A percentile compares a stretch with the other conserved stretches of the same genome.
phyloP scores from a whole-genome alignment of 2,329 filamentous ascomycete species.

The Rutstroemia sydowiana region DNA sequence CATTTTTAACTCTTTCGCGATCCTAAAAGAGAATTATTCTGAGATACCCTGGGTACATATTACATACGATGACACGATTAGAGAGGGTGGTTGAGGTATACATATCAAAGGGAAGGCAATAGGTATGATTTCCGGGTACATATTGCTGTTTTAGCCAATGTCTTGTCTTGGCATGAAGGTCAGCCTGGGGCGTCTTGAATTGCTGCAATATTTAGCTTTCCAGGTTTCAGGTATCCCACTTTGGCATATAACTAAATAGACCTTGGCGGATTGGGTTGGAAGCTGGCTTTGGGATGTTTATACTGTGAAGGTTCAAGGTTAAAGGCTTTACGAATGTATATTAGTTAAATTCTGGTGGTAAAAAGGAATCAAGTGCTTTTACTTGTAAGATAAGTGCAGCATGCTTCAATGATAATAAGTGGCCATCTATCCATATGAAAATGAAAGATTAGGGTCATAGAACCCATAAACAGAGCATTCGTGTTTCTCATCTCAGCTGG shows the following conservation, averaged over 20 bases:
- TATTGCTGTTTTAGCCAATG: slow-evolving; percentile 3
- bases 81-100: slow-evolving; percentile 6
- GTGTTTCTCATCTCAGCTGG: background rate
- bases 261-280: background rate
- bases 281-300: background rate
- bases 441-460: background rate
- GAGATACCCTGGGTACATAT: slow-evolving; percentile 10
- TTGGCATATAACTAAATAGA: slow-evolving; percentile 6
- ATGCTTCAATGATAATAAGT: background rate
- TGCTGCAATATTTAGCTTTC: slow-evolving; percentile 9
- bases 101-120: slow-evolving; percentile 2
- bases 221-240: slow-evolving; percentile 1
- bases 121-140: slow-evolving; percentile 5
- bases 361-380: background rate
- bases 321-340: slow-evolving; percentile 5
- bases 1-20: slow-evolving; percentile 3
- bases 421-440: background rate
- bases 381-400: background rate
- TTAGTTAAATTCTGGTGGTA: background rate
- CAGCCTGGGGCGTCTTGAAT: slow-evolving; percentile 5
- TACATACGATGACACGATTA: slow-evolving; percentile 11
- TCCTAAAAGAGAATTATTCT: slow-evolving; percentile 4
- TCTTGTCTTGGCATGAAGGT: slow-evolving; percentile 3
- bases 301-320: background rate
- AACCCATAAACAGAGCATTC: background rate